Percentiles rank a stretch among this genome's conserved stretches.
Evolutionary conservation across 2,329 filamentous ascomycete genomes (phyloP).

Genomic region (Venturia pyrina): DNA sequence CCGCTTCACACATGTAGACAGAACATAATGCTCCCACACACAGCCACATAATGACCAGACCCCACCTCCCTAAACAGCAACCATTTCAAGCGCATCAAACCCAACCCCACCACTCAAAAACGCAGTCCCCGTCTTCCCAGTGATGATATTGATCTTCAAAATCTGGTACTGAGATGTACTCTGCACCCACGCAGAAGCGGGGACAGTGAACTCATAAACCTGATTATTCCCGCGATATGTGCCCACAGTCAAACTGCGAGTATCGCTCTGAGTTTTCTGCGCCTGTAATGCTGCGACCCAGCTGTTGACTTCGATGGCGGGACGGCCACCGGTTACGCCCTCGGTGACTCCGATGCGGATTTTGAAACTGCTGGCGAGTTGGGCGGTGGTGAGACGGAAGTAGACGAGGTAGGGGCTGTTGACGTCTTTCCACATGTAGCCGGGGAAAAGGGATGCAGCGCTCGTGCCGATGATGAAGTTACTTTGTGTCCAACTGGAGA

Average conservation of each 20-base stretch:
- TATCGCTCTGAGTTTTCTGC: background rate
- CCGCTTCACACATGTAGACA: too few relatives aligned
- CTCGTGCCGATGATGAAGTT: slow-evolving; percentile 28
- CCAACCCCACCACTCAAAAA: background rate
- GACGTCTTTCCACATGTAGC: slow-evolving; percentile 34
- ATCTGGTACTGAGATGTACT: background rate
- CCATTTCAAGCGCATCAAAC: background rate
- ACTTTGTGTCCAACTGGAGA: slow-evolving; percentile 22
- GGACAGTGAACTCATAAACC: background rate
- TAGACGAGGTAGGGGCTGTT: slow-evolving; percentile 34
- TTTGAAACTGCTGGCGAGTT: slow-evolving; percentile 16
- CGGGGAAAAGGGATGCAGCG: slow-evolving; percentile 22
- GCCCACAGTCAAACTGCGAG: background rate
- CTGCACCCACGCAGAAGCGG: background rate
- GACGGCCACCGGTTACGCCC: background rate
- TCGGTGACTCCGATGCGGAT: background rate
- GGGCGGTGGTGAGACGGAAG: slow-evolving; percentile 22
- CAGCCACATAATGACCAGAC: too few relatives aligned
- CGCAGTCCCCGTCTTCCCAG: background rate
- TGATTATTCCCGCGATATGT: background rate
- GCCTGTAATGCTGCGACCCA: background rate
- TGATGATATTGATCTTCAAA: background rate
- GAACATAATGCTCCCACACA: too few relatives aligned
- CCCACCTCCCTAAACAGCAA: background rate
- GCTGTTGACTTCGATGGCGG: background rate